Conservation (phyloP, 768 basidiomycete genomes). For the Lanmaoa pseudosensibilis region DNA sequence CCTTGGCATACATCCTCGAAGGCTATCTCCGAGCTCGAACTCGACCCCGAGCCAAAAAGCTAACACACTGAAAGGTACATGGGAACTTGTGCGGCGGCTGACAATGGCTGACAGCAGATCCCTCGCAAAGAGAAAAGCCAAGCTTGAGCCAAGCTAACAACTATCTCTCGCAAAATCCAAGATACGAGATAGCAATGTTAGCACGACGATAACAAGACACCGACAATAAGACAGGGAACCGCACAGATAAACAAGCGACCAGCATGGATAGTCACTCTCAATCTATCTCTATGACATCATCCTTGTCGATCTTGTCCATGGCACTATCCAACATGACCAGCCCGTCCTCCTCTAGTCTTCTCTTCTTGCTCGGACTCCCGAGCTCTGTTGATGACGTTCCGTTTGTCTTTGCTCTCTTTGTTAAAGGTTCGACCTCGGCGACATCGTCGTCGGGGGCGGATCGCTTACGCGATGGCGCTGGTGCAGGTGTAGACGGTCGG, state of each 20-base stretch:
- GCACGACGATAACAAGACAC: background rate
- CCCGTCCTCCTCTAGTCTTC: constrained; percentile 72
- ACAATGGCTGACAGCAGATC: background rate
- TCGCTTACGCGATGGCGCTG: constrained; percentile 56
- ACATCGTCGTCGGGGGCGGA: constrained; percentile 57
- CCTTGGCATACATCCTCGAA: background rate
- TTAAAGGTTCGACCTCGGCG: constrained; percentile 53
- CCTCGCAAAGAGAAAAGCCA: background rate
- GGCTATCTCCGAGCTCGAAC: background rate
- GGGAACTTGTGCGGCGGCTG: background rate
- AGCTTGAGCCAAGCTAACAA: background rate
- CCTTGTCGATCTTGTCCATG: constrained; percentile 52
- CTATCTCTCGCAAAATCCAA: background rate
- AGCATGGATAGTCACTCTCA: constrained; percentile 24
- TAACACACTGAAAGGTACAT: background rate
- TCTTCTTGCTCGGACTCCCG: constrained; percentile 61
- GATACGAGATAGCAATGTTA: constrained; percentile 1
- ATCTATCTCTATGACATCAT: constrained; percentile 61
- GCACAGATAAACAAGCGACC: background rate
- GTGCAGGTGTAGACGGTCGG: constrained; percentile 38
- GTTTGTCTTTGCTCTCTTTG: constrained; percentile 53
- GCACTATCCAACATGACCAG: constrained; percentile 62
- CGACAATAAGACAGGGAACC: background rate
- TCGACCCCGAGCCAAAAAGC: background rate
- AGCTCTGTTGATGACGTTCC: constrained; percentile 21